Evolutionary conservation across 345 rosid genomes (phyloP), one percentile per base, ranked within the genome.

Genomic region (Murraya paniculata): DNA sequence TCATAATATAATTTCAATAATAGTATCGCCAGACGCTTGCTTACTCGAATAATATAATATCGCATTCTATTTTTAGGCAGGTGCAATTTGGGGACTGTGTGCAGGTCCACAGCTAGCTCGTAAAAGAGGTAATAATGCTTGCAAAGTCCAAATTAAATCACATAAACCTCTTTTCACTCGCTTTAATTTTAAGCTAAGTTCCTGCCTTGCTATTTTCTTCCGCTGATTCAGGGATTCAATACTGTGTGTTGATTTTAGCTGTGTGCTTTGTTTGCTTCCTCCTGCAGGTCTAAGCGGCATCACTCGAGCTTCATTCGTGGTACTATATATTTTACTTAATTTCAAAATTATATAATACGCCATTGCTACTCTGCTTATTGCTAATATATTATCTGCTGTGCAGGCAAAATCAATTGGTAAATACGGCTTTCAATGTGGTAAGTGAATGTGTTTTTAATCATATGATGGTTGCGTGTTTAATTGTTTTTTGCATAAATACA

Each of bases 11-110:
- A 74, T 22, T 72, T 64, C 64, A n/a, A 58, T 60, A 5, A 55
- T 22, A 28, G 38, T 48, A 48, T 58, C 73, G 4, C 25, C 73
- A 18, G 27, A 14, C 11, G 59, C 39, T 67, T 33, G 16, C 28
- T 8, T 8, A 39, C 74, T 62, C 65, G 4, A 1, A 36, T 24
- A 1, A 36, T 24, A 48, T 8, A 53, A 56, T 13, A 31, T 77
- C 30, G n/a, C 6, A 11, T 56, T 68, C 69, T 38, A 57, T 78
- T 80, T 45, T 77, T 83, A 93, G 98, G 93, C 93, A 7, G 96
- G 96, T 80, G 92, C 91, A 48, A 85, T 90, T 57, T 90, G 94
- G 87, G 98, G 98, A 6, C 41, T 86, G 24, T 95, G 91, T 80
- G 68, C 81, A 45, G 92, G 91, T 62, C 92, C 98, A 7, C 77